Evolutionary conservation across 257 asterid genomes (phyloP).

Genomic region (Henckelia pumila): DNA sequence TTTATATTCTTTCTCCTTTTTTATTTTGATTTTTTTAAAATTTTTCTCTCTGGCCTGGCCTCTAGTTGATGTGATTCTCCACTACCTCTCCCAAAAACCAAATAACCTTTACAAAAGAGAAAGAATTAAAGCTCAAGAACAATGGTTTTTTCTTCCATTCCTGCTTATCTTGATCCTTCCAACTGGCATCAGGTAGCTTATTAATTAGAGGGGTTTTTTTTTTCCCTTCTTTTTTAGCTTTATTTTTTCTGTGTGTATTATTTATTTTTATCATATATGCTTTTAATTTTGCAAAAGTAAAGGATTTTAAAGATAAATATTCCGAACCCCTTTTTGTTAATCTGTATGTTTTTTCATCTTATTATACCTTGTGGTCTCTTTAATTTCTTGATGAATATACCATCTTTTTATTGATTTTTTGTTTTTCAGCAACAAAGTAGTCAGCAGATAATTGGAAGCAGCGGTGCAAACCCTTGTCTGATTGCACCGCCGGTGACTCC

Average conservation of each 20-base stretch:
- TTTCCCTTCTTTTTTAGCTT: no score
- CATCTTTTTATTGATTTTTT: constrained; percentile 25
- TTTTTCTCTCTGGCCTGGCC: constrained; percentile 13
- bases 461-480: constrained; percentile 17
- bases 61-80: constrained; percentile 52
- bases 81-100: constrained; percentile 32
- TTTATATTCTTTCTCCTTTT: constrained; percentile 25
- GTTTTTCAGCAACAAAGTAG: constrained; percentile 37
- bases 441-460: constrained; percentile 30
- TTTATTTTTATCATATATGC: constrained; percentile 6
- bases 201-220: not conserved
- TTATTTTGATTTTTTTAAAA: no score
- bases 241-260: not conserved
- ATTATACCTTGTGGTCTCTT: constrained; percentile 17
- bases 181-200: constrained; percentile 49
- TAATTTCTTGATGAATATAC: constrained; percentile 42
- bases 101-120: constrained; percentile 41
- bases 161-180: constrained; percentile 59
- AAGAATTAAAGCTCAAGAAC: constrained; percentile 35
- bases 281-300: constrained; percentile 41
- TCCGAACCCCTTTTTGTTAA: constrained; percentile 32
- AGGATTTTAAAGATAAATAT: constrained; percentile 55
- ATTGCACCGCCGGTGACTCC: constrained; percentile 5
- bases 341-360: constrained; percentile 21
- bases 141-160: constrained; percentile 60